phyloP scores from a whole-genome alignment of 495 filamentous ascomycete species.

The Hypoxylon crocopeplum region DNA sequence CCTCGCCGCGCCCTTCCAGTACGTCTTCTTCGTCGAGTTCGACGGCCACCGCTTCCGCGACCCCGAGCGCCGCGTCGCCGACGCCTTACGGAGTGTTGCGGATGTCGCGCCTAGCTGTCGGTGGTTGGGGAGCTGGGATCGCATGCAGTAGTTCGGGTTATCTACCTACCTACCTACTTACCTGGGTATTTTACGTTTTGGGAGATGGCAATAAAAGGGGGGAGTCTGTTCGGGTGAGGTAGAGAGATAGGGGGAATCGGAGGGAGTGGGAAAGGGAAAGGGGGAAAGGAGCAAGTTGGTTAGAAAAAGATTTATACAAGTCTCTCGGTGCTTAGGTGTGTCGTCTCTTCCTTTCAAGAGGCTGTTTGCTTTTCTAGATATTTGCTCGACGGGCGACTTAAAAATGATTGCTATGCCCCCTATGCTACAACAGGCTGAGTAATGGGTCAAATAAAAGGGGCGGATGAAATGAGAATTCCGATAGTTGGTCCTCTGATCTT shows the following conservation, averaged over 20 bases:
- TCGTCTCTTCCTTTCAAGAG: too few relatives aligned
- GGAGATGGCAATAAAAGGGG: too few relatives aligned
- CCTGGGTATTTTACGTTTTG: not conserved
- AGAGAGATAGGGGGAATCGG: not conserved
- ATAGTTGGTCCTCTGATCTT: too few relatives aligned
- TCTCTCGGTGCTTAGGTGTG: too few relatives aligned
- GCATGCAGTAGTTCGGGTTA: slow-evolving; percentile 36
- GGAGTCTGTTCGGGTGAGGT: not conserved
- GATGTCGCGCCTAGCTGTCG: slow-evolving; percentile 52
- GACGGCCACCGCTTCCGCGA: slow-evolving; percentile 61
- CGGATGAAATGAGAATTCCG: too few relatives aligned
- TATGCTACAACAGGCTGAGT: too few relatives aligned
- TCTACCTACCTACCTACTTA: not conserved
- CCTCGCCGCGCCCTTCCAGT: slow-evolving; percentile 77
- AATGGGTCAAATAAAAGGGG: too few relatives aligned
- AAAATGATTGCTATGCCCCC: too few relatives aligned
- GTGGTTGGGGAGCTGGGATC: slow-evolving; percentile 64
- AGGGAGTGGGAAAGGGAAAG: not conserved
- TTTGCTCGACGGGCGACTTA: too few relatives aligned
- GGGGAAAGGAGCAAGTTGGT: slow-evolving; percentile 2
- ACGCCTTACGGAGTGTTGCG: slow-evolving; percentile 53
- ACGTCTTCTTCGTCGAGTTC: slow-evolving; percentile 95
- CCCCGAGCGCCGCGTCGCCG: slow-evolving; percentile 58
- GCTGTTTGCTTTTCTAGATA: too few relatives aligned
- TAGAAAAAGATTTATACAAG: too few relatives aligned